These are phyloP conservation scores for Elsinoe fawcettii DNA, from an alignment of 2,329 filamentous ascomycete genomes.

Conservation along the genomic window DNA sequence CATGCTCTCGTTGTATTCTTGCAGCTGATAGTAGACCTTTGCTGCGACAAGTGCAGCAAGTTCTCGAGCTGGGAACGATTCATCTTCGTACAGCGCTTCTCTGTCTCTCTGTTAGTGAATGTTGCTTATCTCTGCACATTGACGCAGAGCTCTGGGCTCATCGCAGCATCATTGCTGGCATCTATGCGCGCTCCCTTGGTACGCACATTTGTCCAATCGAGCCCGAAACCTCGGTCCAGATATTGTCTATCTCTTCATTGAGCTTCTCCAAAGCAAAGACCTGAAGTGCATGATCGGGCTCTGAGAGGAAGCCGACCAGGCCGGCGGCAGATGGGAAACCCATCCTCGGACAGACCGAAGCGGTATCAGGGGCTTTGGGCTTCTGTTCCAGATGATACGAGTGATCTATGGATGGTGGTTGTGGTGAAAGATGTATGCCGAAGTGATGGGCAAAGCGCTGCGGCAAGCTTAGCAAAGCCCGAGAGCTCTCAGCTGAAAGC, in stretches of 20 bases:
- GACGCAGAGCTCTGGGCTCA: not conserved
- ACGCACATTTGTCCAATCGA: constrained; percentile 87
- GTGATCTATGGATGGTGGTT: not conserved
- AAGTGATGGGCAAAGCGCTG: not conserved
- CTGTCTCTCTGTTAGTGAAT: constrained; percentile 40
- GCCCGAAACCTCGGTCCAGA: constrained; percentile 95
- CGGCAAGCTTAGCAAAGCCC: constrained; percentile 2
- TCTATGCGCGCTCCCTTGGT: not conserved
- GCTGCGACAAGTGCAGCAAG: constrained; percentile 89
- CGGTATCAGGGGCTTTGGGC: not conserved
- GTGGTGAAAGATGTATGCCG: not conserved
- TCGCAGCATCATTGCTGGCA: not conserved
- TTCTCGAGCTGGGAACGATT: constrained; percentile 85
- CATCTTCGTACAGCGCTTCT: constrained; percentile 96
- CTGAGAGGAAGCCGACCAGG: constrained; percentile 87
- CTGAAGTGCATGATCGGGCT: constrained; percentile 89
- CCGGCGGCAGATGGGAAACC: constrained; percentile 90
- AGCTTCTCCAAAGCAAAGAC: constrained; percentile 90
- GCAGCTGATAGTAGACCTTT: constrained; percentile 98
- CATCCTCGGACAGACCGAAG: constrained; percentile 56
- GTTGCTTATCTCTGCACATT: not conserved
- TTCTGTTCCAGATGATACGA: not conserved
- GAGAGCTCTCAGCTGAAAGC: not conserved
- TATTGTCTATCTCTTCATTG: constrained; percentile 91
- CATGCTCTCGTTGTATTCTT: constrained; percentile 99